Conservation (phyloP, 177 flowering plant genomes). For the Telopea speciosissima region DNA sequence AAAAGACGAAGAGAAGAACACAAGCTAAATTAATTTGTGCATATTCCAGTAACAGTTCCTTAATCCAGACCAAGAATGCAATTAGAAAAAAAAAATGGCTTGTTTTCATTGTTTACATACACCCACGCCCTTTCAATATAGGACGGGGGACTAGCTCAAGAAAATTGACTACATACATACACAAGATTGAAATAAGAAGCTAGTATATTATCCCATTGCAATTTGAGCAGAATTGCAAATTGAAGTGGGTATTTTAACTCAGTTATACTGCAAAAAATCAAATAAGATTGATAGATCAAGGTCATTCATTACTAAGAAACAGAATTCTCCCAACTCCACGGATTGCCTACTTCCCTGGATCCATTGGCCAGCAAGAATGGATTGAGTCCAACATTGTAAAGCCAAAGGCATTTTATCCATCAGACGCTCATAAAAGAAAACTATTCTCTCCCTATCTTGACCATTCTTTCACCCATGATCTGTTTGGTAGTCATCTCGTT, state of each 20-base stretch:
- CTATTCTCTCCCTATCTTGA: conserved; percentile 23
- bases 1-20: no score
- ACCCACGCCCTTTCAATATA: neutral
- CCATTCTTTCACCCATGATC: conserved; percentile 22
- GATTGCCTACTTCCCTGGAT: conserved; percentile 12
- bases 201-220: neutral
- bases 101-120: neutral
- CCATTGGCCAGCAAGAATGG: conserved; percentile 16
- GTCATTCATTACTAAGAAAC: conserved; percentile 12
- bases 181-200: neutral
- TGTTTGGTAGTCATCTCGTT: conserved; percentile 17
- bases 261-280: neutral
- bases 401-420: conserved; percentile 13
- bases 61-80: no score
- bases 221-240: neutral
- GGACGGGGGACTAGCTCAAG: neutral
- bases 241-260: neutral
- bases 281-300: no score
- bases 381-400: conserved; percentile 20
- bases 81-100: no score
- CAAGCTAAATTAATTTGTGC: no score
- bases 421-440: conserved; percentile 13
- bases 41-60: no score
- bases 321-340: conserved; percentile 23
- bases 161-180: neutral